Evolutionary conservation across 129 eudicot species (phyloP).

Genomic region (Helianthus tuberosus): DNA sequence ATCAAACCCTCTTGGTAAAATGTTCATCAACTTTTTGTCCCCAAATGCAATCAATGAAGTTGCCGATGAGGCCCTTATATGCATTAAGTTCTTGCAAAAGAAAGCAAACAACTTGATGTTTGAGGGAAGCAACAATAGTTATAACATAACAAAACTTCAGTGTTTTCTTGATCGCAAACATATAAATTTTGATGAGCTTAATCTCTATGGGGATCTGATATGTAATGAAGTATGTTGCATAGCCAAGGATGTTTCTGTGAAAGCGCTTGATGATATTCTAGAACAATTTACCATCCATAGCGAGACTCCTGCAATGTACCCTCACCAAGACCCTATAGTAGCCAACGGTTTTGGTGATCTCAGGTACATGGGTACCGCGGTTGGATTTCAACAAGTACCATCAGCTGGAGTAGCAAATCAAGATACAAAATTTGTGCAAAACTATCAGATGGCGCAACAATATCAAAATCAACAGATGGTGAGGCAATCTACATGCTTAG

Average conservation of each 20-base stretch:
- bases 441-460: too few species aligned
- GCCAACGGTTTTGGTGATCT: not conserved
- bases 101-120: not conserved
- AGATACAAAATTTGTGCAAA: too few species aligned
- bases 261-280: slow-evolving; percentile 46
- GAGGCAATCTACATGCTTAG: too few species aligned
- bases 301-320: not conserved
- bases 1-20: slow-evolving; percentile 2
- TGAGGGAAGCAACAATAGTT: not conserved
- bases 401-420: too few species aligned
- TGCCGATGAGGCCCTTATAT: slow-evolving; percentile 31
- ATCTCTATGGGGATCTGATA: slow-evolving; percentile 26
- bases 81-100: slow-evolving; percentile 32
- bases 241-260: slow-evolving; percentile 26
- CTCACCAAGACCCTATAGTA: not conserved
- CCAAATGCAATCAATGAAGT: slow-evolving; percentile 5
- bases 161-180: slow-evolving; percentile 21
- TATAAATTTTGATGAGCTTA: slow-evolving; percentile 22
- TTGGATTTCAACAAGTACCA: too few species aligned
- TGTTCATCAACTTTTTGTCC: slow-evolving; percentile 23
- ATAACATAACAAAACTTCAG: slow-evolving; percentile 18
- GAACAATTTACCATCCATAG: not conserved
- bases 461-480: not conserved
- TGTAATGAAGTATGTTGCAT: slow-evolving; percentile 25
- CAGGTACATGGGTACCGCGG: not conserved